Conservation (phyloP, 345 rosid genomes). For the Bruguiera gymnorhiza region DNA sequence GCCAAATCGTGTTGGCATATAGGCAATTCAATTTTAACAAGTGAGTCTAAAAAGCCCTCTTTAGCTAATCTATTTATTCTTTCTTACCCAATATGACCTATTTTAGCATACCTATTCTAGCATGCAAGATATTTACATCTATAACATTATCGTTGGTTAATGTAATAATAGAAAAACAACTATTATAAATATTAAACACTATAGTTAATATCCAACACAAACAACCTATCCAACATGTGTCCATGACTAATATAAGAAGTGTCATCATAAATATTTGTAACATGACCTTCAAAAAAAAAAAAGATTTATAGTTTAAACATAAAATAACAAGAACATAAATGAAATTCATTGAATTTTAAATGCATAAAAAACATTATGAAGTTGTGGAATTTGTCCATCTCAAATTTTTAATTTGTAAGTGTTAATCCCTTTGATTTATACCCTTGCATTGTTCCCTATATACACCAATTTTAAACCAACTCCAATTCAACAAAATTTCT, state of each 20-base stretch:
- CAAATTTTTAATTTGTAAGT: background rate
- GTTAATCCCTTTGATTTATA: background rate
- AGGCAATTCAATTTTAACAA: background rate
- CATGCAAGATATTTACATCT: background rate
- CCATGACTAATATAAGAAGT: too few species aligned
- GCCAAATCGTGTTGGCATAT: too few species aligned
- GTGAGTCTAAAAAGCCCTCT: background rate
- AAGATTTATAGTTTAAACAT: too few species aligned
- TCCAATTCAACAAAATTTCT: background rate
- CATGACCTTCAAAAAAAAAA: too few species aligned
- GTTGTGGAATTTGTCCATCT: background rate
- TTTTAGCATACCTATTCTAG: background rate
- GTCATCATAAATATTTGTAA: background rate
- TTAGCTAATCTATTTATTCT: background rate
- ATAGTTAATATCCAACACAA: background rate
- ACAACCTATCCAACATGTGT: background rate
- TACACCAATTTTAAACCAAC: too few species aligned
- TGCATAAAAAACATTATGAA: background rate
- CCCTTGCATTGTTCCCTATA: background rate
- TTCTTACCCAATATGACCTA: background rate
- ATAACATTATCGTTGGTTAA: background rate
- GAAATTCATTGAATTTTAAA: too few species aligned
- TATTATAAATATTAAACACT: background rate
- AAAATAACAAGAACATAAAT: too few species aligned
- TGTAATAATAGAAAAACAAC: background rate